Evolutionary conservation across 129 eudicot genomes (phyloP).

Genomic region (Tanacetum coccineum): DNA sequence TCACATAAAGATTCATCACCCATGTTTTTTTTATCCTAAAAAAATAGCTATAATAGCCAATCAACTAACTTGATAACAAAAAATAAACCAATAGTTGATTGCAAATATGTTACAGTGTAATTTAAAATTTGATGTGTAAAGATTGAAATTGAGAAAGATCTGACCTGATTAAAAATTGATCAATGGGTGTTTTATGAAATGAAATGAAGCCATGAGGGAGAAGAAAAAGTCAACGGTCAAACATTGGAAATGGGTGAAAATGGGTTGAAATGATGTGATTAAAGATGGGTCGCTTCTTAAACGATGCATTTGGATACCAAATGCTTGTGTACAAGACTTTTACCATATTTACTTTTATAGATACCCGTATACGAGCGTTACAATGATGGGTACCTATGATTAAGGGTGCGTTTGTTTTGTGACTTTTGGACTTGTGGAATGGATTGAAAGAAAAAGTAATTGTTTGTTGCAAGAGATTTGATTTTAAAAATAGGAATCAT

Average conservation of each 20-base stretch:
- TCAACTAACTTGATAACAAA: conserved; percentile 26
- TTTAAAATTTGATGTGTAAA: neutral
- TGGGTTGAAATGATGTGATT: too few relatives aligned
- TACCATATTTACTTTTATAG: neutral
- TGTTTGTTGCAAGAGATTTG: too few relatives aligned
- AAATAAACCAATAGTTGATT: conserved; percentile 25
- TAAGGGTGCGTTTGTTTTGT: too few relatives aligned
- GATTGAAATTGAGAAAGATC: conserved; percentile 10
- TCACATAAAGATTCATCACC: conserved; percentile 23
- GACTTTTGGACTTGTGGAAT: too few relatives aligned
- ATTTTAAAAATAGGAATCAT: too few relatives aligned
- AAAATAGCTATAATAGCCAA: conserved; percentile 7
- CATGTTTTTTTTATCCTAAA: conserved; percentile 3
- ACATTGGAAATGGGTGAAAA: conserved; percentile 13
- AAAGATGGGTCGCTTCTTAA: neutral
- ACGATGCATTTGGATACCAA: neutral
- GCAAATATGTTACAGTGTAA: conserved; percentile 12
- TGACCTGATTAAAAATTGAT: conserved; percentile 24
- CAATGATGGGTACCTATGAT: too few relatives aligned
- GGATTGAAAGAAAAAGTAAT: too few relatives aligned
- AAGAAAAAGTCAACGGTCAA: conserved; percentile 26
- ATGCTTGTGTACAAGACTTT: neutral
- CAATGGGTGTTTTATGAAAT: neutral
- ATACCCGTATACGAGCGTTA: too few relatives aligned
- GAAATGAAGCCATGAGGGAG: conserved; percentile 15